Percentiles rank a stretch among this genome's conserved stretches.
Evolutionary conservation across 1,284 basidiomycete genomes (phyloP).

Genomic region (Hemileia vastatrix): DNA sequence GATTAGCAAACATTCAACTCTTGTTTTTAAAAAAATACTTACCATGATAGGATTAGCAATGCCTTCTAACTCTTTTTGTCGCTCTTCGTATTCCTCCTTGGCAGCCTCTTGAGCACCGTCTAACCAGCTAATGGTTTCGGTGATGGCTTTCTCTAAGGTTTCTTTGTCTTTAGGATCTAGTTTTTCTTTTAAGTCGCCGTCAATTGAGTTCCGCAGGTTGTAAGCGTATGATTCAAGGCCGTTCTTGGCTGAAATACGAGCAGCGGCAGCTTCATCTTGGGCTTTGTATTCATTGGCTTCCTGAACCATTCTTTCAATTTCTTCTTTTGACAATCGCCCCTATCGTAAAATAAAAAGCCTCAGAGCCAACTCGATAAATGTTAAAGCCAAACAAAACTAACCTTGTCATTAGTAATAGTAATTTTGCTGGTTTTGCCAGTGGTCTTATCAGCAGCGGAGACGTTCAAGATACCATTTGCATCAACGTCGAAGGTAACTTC

Average conservation of each 20-base stretch:
- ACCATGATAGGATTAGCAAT: conserved; percentile 72
- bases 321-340: conserved; percentile 91
- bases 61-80: conserved; percentile 89
- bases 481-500: conserved; percentile 93
- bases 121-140: conserved; percentile 79
- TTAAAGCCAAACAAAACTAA: background rate
- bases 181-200: conserved; percentile 55
- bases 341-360: conserved; percentile 46
- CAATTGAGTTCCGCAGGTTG: conserved; percentile 86
- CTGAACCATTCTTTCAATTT: conserved; percentile 93
- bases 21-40: background rate
- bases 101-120: conserved; percentile 79
- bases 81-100: conserved; percentile 90
- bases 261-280: conserved; percentile 48
- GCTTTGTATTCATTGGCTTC: conserved; percentile 90
- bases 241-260: conserved; percentile 69
- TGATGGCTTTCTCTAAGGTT: conserved; percentile 71
- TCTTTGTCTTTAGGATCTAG: conserved; percentile 84
- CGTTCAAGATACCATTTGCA: conserved; percentile 78
- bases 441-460: conserved; percentile 91
- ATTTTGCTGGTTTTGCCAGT: conserved; percentile 78
- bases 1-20: background rate
- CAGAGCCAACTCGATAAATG: conserved; percentile 19
- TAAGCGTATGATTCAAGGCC: conserved; percentile 76
- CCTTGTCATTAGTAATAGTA: conserved; percentile 97